These are phyloP conservation scores for Adansonia digitata DNA, from an alignment of 345 rosid species.

Conservation along the genomic window DNA sequence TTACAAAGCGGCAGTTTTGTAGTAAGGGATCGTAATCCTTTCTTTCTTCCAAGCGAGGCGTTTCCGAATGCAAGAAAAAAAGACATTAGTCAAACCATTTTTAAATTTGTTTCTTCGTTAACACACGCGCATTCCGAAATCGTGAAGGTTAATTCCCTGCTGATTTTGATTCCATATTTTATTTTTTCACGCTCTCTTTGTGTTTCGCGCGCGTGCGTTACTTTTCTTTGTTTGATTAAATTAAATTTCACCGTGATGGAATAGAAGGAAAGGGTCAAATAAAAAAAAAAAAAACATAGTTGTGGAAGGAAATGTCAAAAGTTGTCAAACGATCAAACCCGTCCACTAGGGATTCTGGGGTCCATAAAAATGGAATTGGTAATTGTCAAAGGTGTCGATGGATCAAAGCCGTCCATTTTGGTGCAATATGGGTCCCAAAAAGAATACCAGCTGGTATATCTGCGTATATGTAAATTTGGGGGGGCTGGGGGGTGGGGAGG, in stretches of 20 bases:
- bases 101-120: neutral
- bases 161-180: neutral
- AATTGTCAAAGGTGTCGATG: neutral
- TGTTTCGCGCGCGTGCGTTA: neutral
- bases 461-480: too few species aligned
- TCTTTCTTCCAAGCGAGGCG: too few species aligned
- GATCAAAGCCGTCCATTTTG: neutral
- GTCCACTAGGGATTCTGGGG: neutral
- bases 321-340: slow-evolving; percentile 7
- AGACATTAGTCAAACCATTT: slow-evolving; percentile 37
- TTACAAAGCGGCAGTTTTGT: too few species aligned
- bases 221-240: neutral
- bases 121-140: neutral
- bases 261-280: neutral
- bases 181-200: neutral
- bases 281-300: too few species aligned
- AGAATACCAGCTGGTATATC: too few species aligned
- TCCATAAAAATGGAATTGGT: too few species aligned
- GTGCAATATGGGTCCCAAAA: too few species aligned
- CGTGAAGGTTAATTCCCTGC: neutral
- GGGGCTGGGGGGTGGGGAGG: too few species aligned
- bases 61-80: too few species aligned
- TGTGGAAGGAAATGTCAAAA: neutral
- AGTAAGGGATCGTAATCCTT: too few species aligned
- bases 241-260: too few species aligned